Base-by-base conservation (phyloP, 2,329 filamentous ascomycete genomes). In the Lachnellula cervina region DNA sequence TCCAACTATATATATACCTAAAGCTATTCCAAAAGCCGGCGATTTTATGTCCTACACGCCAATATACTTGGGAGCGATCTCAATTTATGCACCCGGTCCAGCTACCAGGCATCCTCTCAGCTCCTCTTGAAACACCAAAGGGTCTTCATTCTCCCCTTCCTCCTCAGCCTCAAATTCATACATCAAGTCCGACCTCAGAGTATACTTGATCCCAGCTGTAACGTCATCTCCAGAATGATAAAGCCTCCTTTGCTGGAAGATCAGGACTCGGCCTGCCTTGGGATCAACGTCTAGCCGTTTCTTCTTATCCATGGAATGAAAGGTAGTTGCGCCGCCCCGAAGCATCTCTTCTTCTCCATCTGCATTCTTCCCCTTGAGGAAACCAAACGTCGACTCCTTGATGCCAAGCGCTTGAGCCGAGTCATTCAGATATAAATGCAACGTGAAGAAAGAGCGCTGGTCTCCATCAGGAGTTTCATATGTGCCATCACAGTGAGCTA, bases 401-500 rank as follows among this genome's bases (percentile, higher is more conserved):
- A 59, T 61, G 8, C 70, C 72, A 4, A 69, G 71, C 43, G 70
- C 76, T 52, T 74, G 71, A 51, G 72, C 70, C 13, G 75, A 78
- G 61, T 79, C 76, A 57, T 80, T 80, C 28, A 80, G 69, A 61
- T 80, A 84, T 11, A 84, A 68, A 45, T 84, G 81, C 4, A 83
- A 57, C 0, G 82, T 84, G 64, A 79, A 81, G 52, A 77, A 74
- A 7, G 68, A 68, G 3, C 57, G 50, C 32, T 62, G 48, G 4
- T 35, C 37, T 7, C 61, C 60, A 28, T 65, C 64, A n/a, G 54
- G 55, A 1, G 57, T 61, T 16, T 74, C 73, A 62, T 87, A 93
- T 0, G 74, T 64, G 0, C 80, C 83, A 66, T 93, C 89, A 61
- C 80, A 84, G 67, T 93, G 89, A 4, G 84, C 83, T 71, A 52